Conservation (phyloP, 768 basidiomycete species). For the Lactarius quietus region DNA sequence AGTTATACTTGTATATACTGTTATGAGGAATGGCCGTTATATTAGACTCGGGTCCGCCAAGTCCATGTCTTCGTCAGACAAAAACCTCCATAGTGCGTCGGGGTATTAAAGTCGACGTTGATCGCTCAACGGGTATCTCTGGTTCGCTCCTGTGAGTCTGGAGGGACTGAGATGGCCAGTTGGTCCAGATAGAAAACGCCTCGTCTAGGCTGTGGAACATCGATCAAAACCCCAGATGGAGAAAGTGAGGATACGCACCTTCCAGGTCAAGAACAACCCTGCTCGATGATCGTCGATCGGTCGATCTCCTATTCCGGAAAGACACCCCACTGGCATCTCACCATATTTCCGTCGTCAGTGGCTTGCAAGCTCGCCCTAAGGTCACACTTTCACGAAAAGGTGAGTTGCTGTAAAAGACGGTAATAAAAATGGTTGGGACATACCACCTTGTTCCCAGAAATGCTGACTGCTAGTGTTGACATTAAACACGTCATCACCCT, state of each 20-base stretch:
- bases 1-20: not conserved
- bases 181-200: conserved; percentile 92
- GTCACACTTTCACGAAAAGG: conserved; percentile 53
- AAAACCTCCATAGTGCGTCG: conserved; percentile 80
- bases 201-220: conserved; percentile 70
- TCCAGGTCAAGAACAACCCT: conserved; percentile 94
- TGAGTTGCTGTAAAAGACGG: not conserved
- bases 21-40: not conserved
- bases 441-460: too few species aligned
- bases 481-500: too few species aligned
- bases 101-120: conserved; percentile 80
- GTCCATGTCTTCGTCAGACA: conserved; percentile 46
- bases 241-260: conserved; percentile 48
- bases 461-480: too few species aligned
- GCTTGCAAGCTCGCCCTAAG: conserved; percentile 74
- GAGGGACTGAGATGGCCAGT: conserved; percentile 89
- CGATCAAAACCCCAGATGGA: conserved; percentile 2
- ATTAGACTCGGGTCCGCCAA: conserved; percentile 5
- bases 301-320: conserved; percentile 96
- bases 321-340: conserved; percentile 99
- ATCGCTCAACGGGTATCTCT: conserved; percentile 81
- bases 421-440: too few species aligned
- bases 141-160: conserved; percentile 72
- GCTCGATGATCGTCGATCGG: conserved; percentile 95
- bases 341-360: conserved; percentile 83